phyloP scores from a whole-genome alignment of 495 filamentous ascomycete genomes.

The Geopyxis carbonaria region DNA sequence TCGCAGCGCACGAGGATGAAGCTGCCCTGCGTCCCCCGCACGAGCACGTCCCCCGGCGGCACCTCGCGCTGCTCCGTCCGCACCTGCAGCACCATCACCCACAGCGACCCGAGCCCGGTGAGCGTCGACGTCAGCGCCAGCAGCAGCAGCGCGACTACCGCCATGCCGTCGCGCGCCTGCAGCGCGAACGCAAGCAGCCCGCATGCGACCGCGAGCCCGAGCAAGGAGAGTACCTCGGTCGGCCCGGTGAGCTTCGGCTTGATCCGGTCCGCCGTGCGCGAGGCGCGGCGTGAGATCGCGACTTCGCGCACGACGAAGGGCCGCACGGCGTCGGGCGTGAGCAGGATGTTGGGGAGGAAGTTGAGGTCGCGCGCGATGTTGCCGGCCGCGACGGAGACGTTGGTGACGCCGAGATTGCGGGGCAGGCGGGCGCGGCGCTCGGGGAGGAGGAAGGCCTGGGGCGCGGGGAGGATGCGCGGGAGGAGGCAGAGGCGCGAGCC shows the following conservation, averaged over 20 bases:
- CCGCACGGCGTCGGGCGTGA: not conserved
- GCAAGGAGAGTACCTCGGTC: conserved; percentile 35
- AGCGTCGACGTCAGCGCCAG: conserved; percentile 34
- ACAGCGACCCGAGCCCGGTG: conserved; percentile 37
- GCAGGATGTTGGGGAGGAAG: not conserved
- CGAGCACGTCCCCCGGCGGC: conserved; percentile 41
- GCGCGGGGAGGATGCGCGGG: conserved; percentile 50
- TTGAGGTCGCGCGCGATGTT: conserved; percentile 9
- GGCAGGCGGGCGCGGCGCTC: conserved; percentile 38
- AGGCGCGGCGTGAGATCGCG: too few species aligned
- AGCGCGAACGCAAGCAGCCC: conserved; percentile 29
- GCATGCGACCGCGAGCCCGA: conserved; percentile 34
- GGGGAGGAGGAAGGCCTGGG: conserved; percentile 44
- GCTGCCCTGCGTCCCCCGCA: conserved; percentile 35
- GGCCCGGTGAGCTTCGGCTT: conserved; percentile 17
- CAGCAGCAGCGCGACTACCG: conserved; percentile 32
- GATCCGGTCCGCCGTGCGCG: too few species aligned
- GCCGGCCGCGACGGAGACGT: conserved; percentile 42
- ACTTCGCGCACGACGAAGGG: not conserved
- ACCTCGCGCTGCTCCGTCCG: conserved; percentile 35
- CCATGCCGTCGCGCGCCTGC: conserved; percentile 38
- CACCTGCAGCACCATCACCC: conserved; percentile 35
- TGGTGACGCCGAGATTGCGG: conserved; percentile 35
- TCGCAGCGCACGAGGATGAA: conserved; percentile 44
- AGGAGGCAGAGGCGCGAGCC: conserved; percentile 38